Evolutionary conservation across 2,329 filamentous ascomycete species (phyloP), one percentile per base, ranked within the genome.

Genomic region (Ceratocystis variospora): DNA sequence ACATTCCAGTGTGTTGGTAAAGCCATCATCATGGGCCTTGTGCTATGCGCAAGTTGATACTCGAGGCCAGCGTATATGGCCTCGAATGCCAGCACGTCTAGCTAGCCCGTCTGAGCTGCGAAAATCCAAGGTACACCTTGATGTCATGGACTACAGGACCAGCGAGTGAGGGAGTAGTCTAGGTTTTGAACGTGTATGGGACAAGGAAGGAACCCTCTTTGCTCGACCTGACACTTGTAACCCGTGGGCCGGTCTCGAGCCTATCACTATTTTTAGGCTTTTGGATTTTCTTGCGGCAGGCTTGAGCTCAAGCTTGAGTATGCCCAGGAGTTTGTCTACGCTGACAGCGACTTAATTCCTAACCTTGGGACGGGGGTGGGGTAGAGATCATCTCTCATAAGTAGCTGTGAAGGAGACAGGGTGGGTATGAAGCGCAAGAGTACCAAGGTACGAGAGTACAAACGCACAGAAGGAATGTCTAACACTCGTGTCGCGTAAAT

Each of bases 101-200:
- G 22, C 71, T 61, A 2, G 69, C 66, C 70, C 70, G 72, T 5
- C 68, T 69, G 62, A 71, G 68, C 1, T 71, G 68, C 22, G 70
- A 72, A 64, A 71, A 73, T 1, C 71, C 72, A 15, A 73, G 70
- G 59, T 71, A 73, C 8, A 69, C 69, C 12, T 72, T 72, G 5
- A 73, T 71, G 63, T 73, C 72, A 31, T 72, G 70, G 25, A 73
- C 72, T 37, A 37, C 2, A 37, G 8, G 8, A 41, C 3, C 2
- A 41, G 37, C 10, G 37, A 41, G 8, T 12, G 12, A 41, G 10
- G 37, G 8, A 41, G 37, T 41, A 10, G 10, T 41, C 37, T 41
- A 12, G 3, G 37, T 12, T 41, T 41, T 41, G 37, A 41, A 41
- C 3, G 12, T 41, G 2, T 41, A 41, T 41, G 37, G 37, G 37